Conservation (phyloP, 345 rosid genomes). For the Syzygium oleosum region DNA sequence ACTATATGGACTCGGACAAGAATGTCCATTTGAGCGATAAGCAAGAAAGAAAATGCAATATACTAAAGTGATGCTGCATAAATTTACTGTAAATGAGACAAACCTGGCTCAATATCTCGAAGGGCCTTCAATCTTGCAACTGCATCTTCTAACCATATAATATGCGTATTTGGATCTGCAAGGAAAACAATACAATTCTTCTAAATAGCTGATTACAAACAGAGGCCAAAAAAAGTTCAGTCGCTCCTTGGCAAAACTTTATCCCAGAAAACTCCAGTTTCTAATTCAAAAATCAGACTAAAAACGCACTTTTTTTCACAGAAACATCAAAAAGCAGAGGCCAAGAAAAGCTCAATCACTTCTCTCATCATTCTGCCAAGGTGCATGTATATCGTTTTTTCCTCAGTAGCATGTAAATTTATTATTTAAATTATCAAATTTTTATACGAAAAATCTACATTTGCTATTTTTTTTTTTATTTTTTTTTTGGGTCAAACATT, state of each 20-base stretch:
- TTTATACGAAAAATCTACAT: background rate
- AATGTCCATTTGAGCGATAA: background rate
- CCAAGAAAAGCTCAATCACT: background rate
- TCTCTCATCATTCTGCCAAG: background rate
- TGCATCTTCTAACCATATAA: conserved; percentile 62
- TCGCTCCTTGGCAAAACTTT: background rate
- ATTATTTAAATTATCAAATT: background rate
- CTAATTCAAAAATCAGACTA: background rate
- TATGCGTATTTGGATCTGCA: conserved; percentile 80
- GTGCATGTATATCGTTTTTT: background rate
- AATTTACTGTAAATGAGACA: background rate
- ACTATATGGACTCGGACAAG: background rate
- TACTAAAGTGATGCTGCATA: background rate
- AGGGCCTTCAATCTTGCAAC: conserved; percentile 71
- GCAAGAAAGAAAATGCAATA: background rate
- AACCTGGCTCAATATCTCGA: conserved; percentile 73
- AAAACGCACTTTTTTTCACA: background rate
- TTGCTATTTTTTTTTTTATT: too few relatives aligned
- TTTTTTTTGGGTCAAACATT: too few relatives aligned
- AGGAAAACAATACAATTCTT: conserved; percentile 1
- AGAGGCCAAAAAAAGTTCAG: background rate
- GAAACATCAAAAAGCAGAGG: background rate
- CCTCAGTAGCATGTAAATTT: background rate
- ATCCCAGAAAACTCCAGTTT: background rate
- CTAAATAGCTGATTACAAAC: background rate